Evolutionary conservation across 2,329 filamentous ascomycete species (phyloP).

Genomic region (Apiospora malaysiana): DNA sequence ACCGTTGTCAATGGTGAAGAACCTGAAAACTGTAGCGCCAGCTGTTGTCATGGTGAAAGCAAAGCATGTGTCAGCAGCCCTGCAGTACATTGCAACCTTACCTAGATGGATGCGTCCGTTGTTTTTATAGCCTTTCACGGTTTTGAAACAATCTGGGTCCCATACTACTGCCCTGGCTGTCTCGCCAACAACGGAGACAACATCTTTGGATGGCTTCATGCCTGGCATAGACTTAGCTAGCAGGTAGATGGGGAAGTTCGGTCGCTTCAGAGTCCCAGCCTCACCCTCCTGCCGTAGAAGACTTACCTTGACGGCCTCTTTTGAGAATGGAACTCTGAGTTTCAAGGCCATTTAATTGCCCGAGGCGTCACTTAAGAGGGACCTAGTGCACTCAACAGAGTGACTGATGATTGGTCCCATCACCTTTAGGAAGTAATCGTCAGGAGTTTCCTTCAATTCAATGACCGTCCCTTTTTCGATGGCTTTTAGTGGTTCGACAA

Average conservation of each 20-base stretch:
- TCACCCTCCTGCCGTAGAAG: not conserved
- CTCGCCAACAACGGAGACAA: constrained; percentile 20
- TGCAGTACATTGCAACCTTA: constrained; percentile 18
- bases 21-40: constrained; percentile 17
- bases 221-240: constrained; percentile 13
- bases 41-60: constrained; percentile 6
- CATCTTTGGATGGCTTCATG: not conserved
- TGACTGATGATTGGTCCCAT: not conserved
- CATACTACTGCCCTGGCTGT: not conserved
- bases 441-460: not conserved
- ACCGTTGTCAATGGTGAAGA: constrained; percentile 8
- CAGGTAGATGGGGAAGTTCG: constrained; percentile 21
- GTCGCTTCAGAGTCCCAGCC: not conserved
- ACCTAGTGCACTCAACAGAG: not conserved
- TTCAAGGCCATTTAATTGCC: not conserved
- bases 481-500: not conserved
- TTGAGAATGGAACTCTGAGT: not conserved
- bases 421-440: not conserved
- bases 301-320: not conserved
- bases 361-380: not conserved
- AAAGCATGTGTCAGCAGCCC: not conserved
- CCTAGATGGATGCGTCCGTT: not conserved
- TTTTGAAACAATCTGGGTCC: not conserved
- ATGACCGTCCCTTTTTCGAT: not conserved
- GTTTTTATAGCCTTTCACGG: not conserved